A percentile compares a stretch with the other conserved stretches of the same genome.
Evolutionary conservation across 2,329 filamentous ascomycete species (phyloP).

Genomic region (Penicillium hesseltinei): DNA sequence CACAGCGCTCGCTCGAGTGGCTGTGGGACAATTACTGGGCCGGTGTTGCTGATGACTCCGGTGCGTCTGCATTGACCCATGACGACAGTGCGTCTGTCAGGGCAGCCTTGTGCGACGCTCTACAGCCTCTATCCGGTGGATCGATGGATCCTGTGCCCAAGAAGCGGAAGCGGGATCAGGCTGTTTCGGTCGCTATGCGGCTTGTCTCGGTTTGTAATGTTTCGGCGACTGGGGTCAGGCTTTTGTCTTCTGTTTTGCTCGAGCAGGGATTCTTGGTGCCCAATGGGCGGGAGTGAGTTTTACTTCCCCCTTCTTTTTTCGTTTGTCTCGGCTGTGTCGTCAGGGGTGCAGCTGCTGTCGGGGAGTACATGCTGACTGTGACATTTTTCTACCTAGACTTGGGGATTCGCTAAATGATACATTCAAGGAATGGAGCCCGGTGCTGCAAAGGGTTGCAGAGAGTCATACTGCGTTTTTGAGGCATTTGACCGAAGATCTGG

Average conservation of each 20-base stretch:
- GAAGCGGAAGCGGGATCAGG: constrained; percentile 30
- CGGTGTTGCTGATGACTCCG: constrained; percentile 40
- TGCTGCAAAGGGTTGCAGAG: constrained; percentile 38
- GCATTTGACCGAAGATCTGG: constrained; percentile 41
- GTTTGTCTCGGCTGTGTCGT: neutral
- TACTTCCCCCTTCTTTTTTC: neutral
- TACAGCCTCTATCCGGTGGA: constrained; percentile 19
- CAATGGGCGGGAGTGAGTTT: constrained; percentile 29
- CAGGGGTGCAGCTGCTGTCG: neutral
- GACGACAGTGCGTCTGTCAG: constrained; percentile 18
- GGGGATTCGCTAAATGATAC: constrained; percentile 28
- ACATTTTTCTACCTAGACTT: constrained; percentile 17
- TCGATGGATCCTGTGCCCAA: constrained; percentile 24
- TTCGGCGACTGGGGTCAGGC: constrained; percentile 14
- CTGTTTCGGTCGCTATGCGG: constrained; percentile 22
- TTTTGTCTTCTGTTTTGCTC: constrained; percentile 29
- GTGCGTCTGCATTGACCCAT: constrained; percentile 3
- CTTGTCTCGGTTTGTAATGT: constrained; percentile 31
- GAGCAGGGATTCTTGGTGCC: constrained; percentile 29
- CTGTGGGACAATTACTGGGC: constrained; percentile 88
- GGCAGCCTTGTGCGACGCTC: constrained; percentile 15
- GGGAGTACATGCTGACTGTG: constrained; percentile 4
- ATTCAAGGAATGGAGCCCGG: constrained; percentile 37
- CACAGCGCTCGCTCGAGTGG: constrained; percentile 72
- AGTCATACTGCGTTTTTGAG: constrained; percentile 37